These are phyloP conservation scores for Arabis hirsuta DNA, from an alignment of 345 rosid species.

Conservation along the genomic window DNA sequence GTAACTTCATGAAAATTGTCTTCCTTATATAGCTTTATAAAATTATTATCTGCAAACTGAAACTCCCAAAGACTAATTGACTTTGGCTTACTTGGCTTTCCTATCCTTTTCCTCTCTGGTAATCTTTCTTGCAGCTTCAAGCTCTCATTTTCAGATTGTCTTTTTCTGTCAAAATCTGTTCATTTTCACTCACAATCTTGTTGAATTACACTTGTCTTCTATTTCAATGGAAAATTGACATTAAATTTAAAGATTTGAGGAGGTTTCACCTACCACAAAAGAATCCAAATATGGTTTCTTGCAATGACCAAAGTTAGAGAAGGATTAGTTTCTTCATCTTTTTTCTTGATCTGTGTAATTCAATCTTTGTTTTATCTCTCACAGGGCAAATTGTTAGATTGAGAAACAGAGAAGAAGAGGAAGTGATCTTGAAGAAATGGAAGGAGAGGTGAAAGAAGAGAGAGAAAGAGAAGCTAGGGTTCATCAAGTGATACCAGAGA, in stretches of 20 bases:
- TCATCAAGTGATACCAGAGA: constrained; percentile 18
- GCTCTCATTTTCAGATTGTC: constrained; percentile 18
- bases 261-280: constrained; percentile 32
- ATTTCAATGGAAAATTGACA: constrained; percentile 2
- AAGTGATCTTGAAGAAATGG: constrained; percentile 21
- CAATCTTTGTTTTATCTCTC: background rate
- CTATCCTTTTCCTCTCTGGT: constrained; percentile 14
- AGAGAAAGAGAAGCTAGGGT: constrained; percentile 19
- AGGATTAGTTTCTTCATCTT: background rate
- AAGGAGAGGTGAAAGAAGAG: constrained; percentile 23
- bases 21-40: background rate
- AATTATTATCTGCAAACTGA: background rate
- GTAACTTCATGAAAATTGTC: constrained; percentile 12
- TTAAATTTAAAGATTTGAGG: constrained; percentile 5
- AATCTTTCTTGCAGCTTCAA: constrained; percentile 18
- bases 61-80: constrained; percentile 24
- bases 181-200: constrained; percentile 8
- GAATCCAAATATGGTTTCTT: constrained; percentile 8
- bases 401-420: constrained; percentile 10
- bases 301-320: background rate
- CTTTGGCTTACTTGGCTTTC: constrained; percentile 32
- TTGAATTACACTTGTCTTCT: background rate
- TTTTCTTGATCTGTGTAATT: constrained; percentile 23
- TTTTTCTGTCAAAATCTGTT: constrained; percentile 7
- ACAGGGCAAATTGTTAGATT: constrained; percentile 19